phyloP scores from a whole-genome alignment of 148 eudicot species.

The Oxyria digyna region DNA sequence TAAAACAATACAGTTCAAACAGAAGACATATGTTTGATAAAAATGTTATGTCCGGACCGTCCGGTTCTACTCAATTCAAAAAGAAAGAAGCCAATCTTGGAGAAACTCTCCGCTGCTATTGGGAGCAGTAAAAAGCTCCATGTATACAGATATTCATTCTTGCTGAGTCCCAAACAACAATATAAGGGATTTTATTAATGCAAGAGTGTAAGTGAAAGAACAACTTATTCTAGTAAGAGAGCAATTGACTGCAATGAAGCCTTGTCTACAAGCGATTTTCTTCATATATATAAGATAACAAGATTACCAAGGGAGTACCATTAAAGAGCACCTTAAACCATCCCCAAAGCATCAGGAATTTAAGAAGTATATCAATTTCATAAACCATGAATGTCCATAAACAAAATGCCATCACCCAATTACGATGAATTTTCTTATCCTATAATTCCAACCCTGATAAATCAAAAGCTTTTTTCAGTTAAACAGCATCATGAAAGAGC shows the following conservation, averaged over 20 bases:
- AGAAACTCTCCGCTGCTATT: not conserved
- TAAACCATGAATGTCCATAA: not conserved
- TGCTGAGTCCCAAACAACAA: not conserved
- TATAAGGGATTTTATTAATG: not conserved
- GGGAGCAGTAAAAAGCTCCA: too few relatives aligned
- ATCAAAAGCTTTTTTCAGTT: not conserved
- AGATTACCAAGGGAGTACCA: not conserved
- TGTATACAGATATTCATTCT: not conserved
- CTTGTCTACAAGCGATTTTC: not conserved
- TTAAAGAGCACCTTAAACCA: not conserved
- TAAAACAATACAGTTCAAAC: not conserved
- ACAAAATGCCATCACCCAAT: not conserved
- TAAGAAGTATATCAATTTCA: not conserved
- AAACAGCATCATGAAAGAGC: not conserved
- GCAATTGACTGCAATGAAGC: not conserved
- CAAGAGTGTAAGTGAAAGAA: not conserved
- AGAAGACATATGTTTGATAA: not conserved
- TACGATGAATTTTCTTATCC: not conserved
- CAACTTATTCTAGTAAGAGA: not conserved
- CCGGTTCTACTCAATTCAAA: not conserved
- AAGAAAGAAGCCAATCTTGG: not conserved
- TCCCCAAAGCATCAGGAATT: not conserved
- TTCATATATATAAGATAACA: not conserved
- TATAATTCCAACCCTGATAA: not conserved
- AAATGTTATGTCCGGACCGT: not conserved